These are phyloP conservation scores for Cladosporium sp. DNA, from an alignment of 2,329 filamentous ascomycete species.

Conservation along the genomic window DNA sequence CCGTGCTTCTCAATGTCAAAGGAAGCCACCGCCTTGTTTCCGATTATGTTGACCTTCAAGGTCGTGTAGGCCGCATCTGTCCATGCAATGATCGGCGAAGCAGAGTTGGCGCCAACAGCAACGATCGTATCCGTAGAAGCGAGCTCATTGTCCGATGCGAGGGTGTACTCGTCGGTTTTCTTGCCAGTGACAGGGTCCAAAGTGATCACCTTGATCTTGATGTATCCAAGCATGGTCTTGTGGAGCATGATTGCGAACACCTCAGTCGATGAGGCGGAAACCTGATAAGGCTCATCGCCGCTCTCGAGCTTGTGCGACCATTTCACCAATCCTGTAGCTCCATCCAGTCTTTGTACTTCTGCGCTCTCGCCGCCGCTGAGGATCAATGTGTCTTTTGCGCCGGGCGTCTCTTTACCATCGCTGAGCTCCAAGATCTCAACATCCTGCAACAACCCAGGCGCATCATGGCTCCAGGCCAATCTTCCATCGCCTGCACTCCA, in stretches of 20 bases:
- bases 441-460: conserved; percentile 58
- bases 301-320: conserved; percentile 70
- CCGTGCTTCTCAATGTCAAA: conserved; percentile 40
- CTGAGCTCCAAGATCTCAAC: conserved; percentile 73
- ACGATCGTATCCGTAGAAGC: conserved; percentile 61
- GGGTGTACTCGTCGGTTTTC: conserved; percentile 64
- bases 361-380: conserved; percentile 57
- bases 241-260: conserved; percentile 77
- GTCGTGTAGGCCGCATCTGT: conserved; percentile 59
- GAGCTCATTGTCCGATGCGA: conserved; percentile 73
- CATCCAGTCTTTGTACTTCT: conserved; percentile 67
- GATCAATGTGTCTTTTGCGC: conserved; percentile 65
- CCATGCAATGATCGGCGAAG: conserved; percentile 72
- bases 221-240: conserved; percentile 59
- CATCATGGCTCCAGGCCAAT: conserved; percentile 67
- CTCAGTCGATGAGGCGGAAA: conserved; percentile 62
- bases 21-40: conserved; percentile 41
- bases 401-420: conserved; percentile 40
- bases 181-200: conserved; percentile 71
- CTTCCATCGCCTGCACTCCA: conserved; percentile 84
- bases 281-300: conserved; percentile 70
- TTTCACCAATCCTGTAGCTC: conserved; percentile 64
- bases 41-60: conserved; percentile 67
- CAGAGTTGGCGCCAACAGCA: conserved; percentile 72
- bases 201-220: conserved; percentile 70